phyloP scores from a whole-genome alignment of 148 eudicot genomes.

The Vaccinium macrocarpon region DNA sequence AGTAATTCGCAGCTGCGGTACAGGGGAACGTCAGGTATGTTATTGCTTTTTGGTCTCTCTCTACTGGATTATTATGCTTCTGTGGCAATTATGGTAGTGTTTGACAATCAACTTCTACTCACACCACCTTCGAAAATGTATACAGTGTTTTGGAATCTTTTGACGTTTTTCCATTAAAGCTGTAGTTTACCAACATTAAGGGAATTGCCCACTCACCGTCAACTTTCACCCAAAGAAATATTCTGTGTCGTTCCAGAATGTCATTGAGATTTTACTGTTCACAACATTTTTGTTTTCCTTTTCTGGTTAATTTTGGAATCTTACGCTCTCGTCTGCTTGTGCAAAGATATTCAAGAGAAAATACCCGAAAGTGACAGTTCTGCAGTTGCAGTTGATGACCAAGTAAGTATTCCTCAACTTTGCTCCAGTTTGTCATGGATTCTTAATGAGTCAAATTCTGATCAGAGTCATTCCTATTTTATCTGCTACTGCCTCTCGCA shows the following conservation, averaged over 20 bases:
- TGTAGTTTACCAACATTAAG: background rate
- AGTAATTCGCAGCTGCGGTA: constrained; percentile 31
- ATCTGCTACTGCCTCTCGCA: background rate
- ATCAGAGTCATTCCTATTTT: background rate
- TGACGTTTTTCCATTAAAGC: no score
- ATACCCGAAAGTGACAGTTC: constrained; percentile 31
- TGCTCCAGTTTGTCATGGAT: background rate
- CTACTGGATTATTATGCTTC: background rate
- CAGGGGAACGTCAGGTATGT: constrained; percentile 40
- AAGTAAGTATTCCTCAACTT: constrained; percentile 37
- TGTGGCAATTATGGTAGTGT: constrained; percentile 5
- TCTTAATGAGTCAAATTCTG: background rate
- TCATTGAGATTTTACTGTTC: constrained; percentile 9
- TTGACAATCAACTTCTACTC: background rate
- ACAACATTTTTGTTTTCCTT: constrained; percentile 14
- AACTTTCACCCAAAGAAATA: background rate
- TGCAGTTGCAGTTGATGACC: constrained; percentile 33
- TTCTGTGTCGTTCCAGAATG: background rate
- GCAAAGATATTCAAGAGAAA: constrained; percentile 41
- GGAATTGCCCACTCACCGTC: background rate
- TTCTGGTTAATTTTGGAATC: background rate
- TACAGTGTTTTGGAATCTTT: background rate
- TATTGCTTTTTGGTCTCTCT: background rate
- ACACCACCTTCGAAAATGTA: background rate
- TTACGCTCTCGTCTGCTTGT: constrained; percentile 14